Evolutionary conservation across 345 rosid genomes (phyloP).

Genomic region (Populus euphratica): DNA sequence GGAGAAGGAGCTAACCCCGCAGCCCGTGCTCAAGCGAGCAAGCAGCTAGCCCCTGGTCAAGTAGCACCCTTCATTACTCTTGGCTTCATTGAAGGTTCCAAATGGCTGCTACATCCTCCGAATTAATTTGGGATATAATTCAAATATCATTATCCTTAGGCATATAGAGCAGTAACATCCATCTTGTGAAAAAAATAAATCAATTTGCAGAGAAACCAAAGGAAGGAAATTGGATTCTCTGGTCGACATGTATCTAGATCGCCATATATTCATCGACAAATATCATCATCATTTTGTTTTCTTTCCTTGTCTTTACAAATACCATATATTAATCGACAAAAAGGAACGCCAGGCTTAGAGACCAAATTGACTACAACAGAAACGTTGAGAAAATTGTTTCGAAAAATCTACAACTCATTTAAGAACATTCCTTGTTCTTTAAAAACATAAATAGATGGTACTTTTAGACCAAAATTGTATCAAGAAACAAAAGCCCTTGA

Average conservation of each 20-base stretch:
- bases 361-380: no score
- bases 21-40: conserved; percentile 31
- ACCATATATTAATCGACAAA: no score
- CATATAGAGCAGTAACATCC: not conserved
- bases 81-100: conserved; percentile 43
- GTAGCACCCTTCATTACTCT: conserved; percentile 38
- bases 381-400: no score
- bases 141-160: not conserved
- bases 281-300: no score
- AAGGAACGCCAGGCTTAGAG: no score
- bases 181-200: not conserved
- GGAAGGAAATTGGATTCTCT: not conserved
- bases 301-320: no score
- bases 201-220: not conserved
- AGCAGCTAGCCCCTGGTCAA: conserved; percentile 28
- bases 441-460: no score
- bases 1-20: conserved; percentile 43
- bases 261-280: no score
- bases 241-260: not conserved
- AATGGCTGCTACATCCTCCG: conserved; percentile 76
- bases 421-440: no score
- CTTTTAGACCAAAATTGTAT: no score
- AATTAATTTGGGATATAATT: not conserved
- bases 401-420: no score
- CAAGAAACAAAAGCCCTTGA: no score